Evolutionary conservation across 148 eudicot species (phyloP).

Genomic region (Polygonum maritimum): DNA sequence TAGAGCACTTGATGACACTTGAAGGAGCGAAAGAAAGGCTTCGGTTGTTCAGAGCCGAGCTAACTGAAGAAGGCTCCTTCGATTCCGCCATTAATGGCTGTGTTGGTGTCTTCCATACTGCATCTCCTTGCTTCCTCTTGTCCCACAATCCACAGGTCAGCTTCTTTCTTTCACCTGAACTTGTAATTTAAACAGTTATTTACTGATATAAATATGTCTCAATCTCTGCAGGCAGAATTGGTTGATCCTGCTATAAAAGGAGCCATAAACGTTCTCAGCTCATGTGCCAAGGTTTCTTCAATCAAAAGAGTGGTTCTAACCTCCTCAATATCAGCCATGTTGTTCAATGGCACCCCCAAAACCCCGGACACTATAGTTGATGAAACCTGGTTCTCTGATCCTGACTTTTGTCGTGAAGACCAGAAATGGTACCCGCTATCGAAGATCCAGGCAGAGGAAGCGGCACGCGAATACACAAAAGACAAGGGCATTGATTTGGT

Average conservation of each 20-base stretch:
- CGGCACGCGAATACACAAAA: slow-evolving; percentile 25
- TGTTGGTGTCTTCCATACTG: background rate
- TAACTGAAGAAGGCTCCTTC: slow-evolving; percentile 15
- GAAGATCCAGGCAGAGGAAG: slow-evolving; percentile 21
- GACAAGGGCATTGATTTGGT: slow-evolving; percentile 10
- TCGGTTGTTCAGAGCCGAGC: background rate
- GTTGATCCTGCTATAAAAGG: slow-evolving; percentile 56
- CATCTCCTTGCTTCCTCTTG: background rate
- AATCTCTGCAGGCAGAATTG: slow-evolving; percentile 25
- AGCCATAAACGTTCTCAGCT: slow-evolving; percentile 41
- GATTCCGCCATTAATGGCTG: background rate
- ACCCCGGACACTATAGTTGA: slow-evolving; percentile 37
- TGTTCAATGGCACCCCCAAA: slow-evolving; percentile 21
- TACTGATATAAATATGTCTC: too few relatives aligned
- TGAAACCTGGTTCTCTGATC: slow-evolving; percentile 44
- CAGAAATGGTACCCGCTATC: slow-evolving; percentile 9
- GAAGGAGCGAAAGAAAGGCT: background rate
- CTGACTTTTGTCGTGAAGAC: slow-evolving; percentile 23
- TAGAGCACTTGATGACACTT: background rate
- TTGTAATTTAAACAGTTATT: background rate
- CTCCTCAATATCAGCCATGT: slow-evolving; percentile 48
- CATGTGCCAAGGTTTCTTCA: slow-evolving; percentile 36
- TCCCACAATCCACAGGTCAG: background rate
- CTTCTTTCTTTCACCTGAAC: background rate
- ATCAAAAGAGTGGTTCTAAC: slow-evolving; percentile 43